phyloP scores from a whole-genome alignment of 2,329 filamentous ascomycete genomes.

The Beauveria medogensis region DNA sequence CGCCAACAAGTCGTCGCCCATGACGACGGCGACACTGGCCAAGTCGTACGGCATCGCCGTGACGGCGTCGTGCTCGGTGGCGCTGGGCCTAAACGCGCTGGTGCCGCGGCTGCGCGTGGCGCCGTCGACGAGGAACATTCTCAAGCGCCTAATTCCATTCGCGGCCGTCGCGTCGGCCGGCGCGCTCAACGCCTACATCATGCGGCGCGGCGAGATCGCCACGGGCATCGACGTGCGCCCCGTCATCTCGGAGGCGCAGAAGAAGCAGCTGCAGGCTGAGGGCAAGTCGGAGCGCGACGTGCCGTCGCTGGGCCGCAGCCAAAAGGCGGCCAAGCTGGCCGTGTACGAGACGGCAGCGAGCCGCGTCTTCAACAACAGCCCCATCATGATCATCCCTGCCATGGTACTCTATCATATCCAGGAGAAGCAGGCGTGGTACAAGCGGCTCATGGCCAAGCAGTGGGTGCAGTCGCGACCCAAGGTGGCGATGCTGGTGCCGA shows the following conservation, averaged over 20 bases:
- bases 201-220: conserved; percentile 93
- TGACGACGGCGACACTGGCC: conserved; percentile 70
- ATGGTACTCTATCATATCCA: conserved; percentile 79
- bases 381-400: conserved; percentile 94
- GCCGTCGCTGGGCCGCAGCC: conserved; percentile 73
- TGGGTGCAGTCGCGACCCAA: conserved; percentile 75
- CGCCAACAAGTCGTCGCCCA: conserved; percentile 91
- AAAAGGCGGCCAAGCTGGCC: conserved; percentile 78
- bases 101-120: conserved; percentile 79
- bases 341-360: conserved; percentile 90
- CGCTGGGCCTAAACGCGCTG: conserved; percentile 80
- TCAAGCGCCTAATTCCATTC: conserved; percentile 87
- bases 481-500: conserved; percentile 44
- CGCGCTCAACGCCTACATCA: conserved; percentile 90
- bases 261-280: conserved; percentile 45
- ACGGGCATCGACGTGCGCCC: conserved; percentile 90
- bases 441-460: conserved; percentile 46
- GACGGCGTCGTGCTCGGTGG: conserved; percentile 86
- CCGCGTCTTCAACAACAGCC: conserved; percentile 85
- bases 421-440: conserved; percentile 33
- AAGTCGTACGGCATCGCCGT: conserved; percentile 92
- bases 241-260: conserved; percentile 63
- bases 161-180: conserved; percentile 89
- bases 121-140: conserved; percentile 65
- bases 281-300: conserved; percentile 58